Conservation (phyloP, 352 stramenopile genomes). For the Peronosclerospora sorghi region DNA sequence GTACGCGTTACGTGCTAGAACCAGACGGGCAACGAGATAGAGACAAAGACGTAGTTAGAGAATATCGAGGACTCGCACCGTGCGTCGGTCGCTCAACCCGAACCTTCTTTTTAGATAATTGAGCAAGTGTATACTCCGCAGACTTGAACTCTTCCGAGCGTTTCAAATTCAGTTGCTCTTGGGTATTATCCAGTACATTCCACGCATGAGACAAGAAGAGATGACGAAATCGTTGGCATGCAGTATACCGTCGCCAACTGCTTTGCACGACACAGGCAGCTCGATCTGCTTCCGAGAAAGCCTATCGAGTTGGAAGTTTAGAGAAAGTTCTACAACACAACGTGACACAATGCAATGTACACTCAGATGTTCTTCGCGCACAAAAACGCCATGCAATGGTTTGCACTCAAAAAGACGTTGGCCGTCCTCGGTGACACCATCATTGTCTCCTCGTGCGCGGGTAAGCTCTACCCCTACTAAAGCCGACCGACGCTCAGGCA, state of each 20-base stretch:
- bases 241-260: constrained; percentile 53
- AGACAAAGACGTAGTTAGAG: no score
- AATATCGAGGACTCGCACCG: no score
- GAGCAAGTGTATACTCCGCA: constrained; percentile 64
- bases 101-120: constrained; percentile 67
- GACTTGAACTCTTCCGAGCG: constrained; percentile 79
- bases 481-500: constrained; percentile 34
- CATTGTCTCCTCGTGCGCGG: constrained; percentile 57
- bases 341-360: constrained; percentile 18
- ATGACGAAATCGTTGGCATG: constrained; percentile 71
- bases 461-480: constrained; percentile 82
- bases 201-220: constrained; percentile 76
- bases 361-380: constrained; percentile 64
- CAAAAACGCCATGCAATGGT: constrained; percentile 71
- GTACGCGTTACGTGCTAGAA: constrained; percentile 20
- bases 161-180: constrained; percentile 84
- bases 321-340: background rate
- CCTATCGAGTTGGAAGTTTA: constrained; percentile 19
- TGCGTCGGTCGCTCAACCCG: background rate
- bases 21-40: background rate
- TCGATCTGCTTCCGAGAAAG: constrained; percentile 64
- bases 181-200: constrained; percentile 86
- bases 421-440: constrained; percentile 58
- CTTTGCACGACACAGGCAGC: constrained; percentile 74
- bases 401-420: constrained; percentile 77